A percentile compares a stretch with the other conserved stretches of the same genome.
Evolutionary conservation across 2,329 filamentous ascomycete genomes (phyloP).

Genomic region (Fusarium avenaceum): DNA sequence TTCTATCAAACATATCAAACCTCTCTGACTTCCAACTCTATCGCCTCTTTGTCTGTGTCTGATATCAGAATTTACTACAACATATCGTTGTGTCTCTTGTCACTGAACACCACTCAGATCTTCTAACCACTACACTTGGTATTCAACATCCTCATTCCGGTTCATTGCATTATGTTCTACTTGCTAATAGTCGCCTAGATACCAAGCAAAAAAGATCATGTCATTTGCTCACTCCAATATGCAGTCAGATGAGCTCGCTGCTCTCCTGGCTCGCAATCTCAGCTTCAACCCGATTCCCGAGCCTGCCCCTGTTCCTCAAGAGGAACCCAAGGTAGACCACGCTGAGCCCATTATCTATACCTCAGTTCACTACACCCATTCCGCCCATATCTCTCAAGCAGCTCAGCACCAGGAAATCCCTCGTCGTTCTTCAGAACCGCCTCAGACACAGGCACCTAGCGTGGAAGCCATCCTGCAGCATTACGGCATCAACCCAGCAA

Average conservation of each 20-base stretch:
- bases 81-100: background rate
- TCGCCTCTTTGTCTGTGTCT: conserved; percentile 4
- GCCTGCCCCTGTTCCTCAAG: conserved; percentile 39
- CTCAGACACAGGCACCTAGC: conserved; percentile 62
- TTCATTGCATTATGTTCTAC: background rate
- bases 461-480: conserved; percentile 71
- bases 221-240: conserved; percentile 61
- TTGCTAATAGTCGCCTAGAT: conserved; percentile 31
- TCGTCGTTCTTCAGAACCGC: conserved; percentile 65
- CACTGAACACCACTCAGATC: background rate
- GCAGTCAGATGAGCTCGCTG: conserved; percentile 84
- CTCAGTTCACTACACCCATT: conserved; percentile 88
- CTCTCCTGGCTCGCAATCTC: conserved; percentile 82
- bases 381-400: conserved; percentile 67
- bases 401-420: conserved; percentile 55
- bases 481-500: conserved; percentile 77
- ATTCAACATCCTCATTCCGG: conserved; percentile 14
- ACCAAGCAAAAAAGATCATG: conserved; percentile 50
- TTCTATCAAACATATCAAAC: conserved; percentile 21
- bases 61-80: conserved; percentile 6
- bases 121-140: conserved; percentile 24
- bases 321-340: conserved; percentile 52
- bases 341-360: conserved; percentile 73
- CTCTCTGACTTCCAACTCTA: conserved; percentile 8
- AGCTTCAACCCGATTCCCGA: conserved; percentile 65